Base-by-base conservation (phyloP, 2,329 filamentous ascomycete genomes). In the Monosporascus sp. region DNA sequence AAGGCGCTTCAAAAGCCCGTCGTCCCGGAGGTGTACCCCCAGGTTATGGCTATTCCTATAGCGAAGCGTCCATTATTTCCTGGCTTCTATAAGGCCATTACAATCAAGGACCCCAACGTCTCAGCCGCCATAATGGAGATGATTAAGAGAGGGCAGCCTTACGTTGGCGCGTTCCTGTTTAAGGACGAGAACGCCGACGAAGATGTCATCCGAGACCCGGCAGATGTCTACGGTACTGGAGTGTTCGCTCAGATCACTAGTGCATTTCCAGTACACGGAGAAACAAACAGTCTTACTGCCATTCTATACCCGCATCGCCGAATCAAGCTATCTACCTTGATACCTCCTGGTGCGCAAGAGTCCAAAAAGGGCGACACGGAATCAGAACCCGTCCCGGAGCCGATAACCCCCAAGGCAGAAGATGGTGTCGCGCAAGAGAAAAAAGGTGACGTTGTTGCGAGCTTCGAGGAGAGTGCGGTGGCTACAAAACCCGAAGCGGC, bases 191-290 rank as follows among this genome's bases (percentile, higher is more conserved):
- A 90, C 58, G 88, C 89, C 57, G 94, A 97, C 68, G 89, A 90
- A 67, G 95, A 99, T 70, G 83, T 95, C 48, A 97, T 99, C 67
- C 89, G 93, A 60, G 92, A 87, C 60, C 78, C 88, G 27, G 88
- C 92, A 57, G 94, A 99, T 64, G 93, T 99, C 31, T 89, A 99
- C 71, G 91, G 97, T 61, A 89, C 95, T 17, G 94, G 94, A 57
- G 94, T 97, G 2, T 99, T 99, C 70, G 96, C 94, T 48, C 94
- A 99, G 69, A 92, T 99, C 59, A 99, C 94, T 1, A 97, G 93
- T 67, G 90, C 91, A 3, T 97, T 97, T 67, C 92, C 94, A 17
- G 88, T 94, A 3, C 85, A 89, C 57, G 90, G 91, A 15, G 91
- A 96, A 63, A 88, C 92, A 60, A 86, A 85, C 49, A 88, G 87